phyloP scores from a whole-genome alignment of 805 yeast genomes.

The Metschnikowia baotianmanensis region DNA sequence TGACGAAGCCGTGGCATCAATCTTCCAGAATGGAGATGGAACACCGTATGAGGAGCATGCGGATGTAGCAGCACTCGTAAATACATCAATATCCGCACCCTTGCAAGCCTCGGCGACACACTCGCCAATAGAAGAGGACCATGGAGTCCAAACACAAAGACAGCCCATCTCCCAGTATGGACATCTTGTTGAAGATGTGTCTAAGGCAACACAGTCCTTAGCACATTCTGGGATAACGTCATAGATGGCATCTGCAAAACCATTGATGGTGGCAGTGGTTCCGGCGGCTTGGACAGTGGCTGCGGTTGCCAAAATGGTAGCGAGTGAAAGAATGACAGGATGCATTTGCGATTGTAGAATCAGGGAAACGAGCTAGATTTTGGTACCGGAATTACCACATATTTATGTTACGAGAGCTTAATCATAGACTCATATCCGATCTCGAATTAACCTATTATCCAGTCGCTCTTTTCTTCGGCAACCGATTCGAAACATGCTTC shows the following conservation, averaged over 20 bases:
- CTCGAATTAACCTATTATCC: neutral
- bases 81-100: slow-evolving; percentile 10
- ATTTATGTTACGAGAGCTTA: too few species aligned
- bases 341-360: too few species aligned
- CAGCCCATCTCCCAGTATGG: slow-evolving; percentile 20
- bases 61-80: slow-evolving; percentile 12
- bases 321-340: slow-evolving; percentile 9
- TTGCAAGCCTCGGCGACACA: slow-evolving; percentile 14
- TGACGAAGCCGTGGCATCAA: slow-evolving; percentile 6
- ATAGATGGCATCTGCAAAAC: slow-evolving; percentile 31
- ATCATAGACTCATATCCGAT: neutral
- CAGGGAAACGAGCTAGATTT: neutral
- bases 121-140: slow-evolving; percentile 10
- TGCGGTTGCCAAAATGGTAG: slow-evolving; percentile 10
- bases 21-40: slow-evolving; percentile 22
- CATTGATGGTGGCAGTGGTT: slow-evolving; percentile 39
- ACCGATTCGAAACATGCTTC: too few species aligned
- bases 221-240: slow-evolving; percentile 15
- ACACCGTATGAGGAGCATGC: slow-evolving; percentile 14
- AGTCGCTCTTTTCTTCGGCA: too few species aligned
- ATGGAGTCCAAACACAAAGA: slow-evolving; percentile 15
- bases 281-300: slow-evolving; percentile 17
- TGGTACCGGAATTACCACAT: too few species aligned
- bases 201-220: slow-evolving; percentile 9
- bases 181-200: slow-evolving; percentile 11